Evolutionary conservation across 176 grass and related monocot genomes (phyloP), one percentile per base, ranked within the genome.

Genomic region (Oryza longistaminata): DNA sequence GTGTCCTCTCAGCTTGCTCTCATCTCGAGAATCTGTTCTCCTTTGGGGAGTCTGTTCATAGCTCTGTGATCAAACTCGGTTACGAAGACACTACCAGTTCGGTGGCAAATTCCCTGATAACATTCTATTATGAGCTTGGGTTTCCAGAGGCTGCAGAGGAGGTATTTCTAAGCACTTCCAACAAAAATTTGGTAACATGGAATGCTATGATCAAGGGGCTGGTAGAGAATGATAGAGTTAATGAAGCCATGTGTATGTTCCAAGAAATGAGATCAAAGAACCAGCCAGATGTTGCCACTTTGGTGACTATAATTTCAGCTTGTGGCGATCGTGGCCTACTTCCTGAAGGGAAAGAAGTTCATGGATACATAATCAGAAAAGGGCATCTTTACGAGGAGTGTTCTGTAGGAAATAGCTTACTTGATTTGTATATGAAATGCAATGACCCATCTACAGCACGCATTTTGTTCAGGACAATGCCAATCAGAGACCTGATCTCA

Each of bases 151-250:
- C 77, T 50, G 85, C 89, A 0, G 75, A 83, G 66, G 35, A 73
- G 70, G 43, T 97, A 15, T 93, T 94, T 84, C 34, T 75, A 11
- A 58, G 58, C 64, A 74, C 58, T 90, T 44, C 2, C 2, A 83
- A 88, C 75, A 93, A 69, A 83, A 97, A 85, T 61, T 81, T 87
- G 62, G 79, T 95, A 72, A 93, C 92, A 48, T 94, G 88, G 92
- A 94, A 97, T 87, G 76, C 90, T 10, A 84, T 93, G 93, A 93
- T 97, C 73, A 91, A 84, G 82, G 88, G 91, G 4, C 53, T 97
- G 37, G 52, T 92, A 31, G 75, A 75, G 12, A 88, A 90, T 62
- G 82, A 68, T 71, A 82, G 82, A 68, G 21, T 75, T 29, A 69
- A 11, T 1, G 68, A 90, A 80, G 79, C 85, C 50, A 71, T 95